Conservation (phyloP, 2,329 filamentous ascomycete species). For the Chalaropsis thielavioides region DNA sequence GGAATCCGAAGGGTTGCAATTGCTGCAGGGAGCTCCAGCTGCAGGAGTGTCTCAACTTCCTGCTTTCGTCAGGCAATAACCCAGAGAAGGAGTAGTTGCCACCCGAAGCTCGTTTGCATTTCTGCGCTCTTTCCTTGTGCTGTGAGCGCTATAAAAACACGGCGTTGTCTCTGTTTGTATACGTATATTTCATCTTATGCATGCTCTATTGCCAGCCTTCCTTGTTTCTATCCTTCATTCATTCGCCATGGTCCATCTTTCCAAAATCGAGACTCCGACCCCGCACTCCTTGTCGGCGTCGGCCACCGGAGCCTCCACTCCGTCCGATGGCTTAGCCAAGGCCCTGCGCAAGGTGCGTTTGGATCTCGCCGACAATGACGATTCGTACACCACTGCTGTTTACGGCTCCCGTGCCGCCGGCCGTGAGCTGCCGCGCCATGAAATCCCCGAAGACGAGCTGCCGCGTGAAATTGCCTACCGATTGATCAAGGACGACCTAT, state of each 20-base stretch:
- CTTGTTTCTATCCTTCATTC: background rate
- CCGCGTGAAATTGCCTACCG: conserved; percentile 85
- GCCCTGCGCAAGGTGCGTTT: conserved; percentile 32
- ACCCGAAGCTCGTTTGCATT: background rate
- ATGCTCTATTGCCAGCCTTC: background rate
- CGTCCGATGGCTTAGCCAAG: conserved; percentile 23
- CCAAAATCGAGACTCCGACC: conserved; percentile 17
- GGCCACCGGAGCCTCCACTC: conserved; percentile 9
- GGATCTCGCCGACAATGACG: conserved; percentile 35
- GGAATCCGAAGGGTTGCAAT: background rate
- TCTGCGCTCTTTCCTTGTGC: background rate
- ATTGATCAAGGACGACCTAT: conserved; percentile 91
- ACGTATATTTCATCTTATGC: background rate
- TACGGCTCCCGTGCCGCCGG: conserved; percentile 78
- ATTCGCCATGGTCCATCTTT: conserved; percentile 39
- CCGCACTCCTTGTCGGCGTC: conserved; percentile 20
- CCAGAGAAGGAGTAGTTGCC: background rate
- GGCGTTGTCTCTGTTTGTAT: background rate
- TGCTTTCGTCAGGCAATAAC: background rate
- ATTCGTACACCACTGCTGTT: conserved; percentile 60
- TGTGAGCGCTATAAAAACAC: background rate
- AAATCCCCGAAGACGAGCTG: conserved; percentile 87
- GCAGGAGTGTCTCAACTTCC: background rate
- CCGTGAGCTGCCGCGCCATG: conserved; percentile 62
- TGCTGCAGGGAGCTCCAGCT: background rate